Conservation (phyloP, 129 eudicot genomes). For the Saposhnikovia divaricata region DNA sequence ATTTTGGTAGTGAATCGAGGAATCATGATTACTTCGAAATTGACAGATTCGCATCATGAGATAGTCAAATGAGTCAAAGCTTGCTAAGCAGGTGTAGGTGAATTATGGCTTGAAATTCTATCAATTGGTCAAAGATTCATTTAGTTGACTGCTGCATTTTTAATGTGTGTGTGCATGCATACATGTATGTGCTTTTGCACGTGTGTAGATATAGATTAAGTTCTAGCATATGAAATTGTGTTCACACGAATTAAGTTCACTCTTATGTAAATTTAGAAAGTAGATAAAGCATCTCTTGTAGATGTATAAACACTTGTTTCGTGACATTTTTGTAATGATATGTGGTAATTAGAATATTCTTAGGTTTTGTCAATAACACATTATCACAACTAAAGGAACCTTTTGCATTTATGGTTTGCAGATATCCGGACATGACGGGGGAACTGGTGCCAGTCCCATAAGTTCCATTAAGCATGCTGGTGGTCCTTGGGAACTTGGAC, state of each 20-base stretch:
- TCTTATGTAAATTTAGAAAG: background rate
- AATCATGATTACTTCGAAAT: background rate
- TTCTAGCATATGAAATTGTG: background rate
- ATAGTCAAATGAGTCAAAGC: background rate
- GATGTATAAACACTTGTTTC: background rate
- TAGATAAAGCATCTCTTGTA: background rate
- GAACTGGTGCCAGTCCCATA: slow-evolving; percentile 99
- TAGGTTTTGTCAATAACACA: background rate
- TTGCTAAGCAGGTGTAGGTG: background rate
- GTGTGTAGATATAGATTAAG: background rate
- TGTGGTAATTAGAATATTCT: background rate
- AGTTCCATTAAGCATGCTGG: slow-evolving; percentile 99
- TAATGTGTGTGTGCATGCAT: background rate
- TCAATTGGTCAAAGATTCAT: background rate
- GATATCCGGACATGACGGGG: slow-evolving; percentile 99
- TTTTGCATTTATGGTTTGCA: slow-evolving; percentile 22
- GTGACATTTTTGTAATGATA: background rate
- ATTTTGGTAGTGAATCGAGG: background rate
- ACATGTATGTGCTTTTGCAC: background rate
- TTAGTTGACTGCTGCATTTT: background rate
- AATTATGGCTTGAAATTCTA: background rate
- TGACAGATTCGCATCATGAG: background rate
- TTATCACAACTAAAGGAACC: background rate
- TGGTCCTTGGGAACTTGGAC: slow-evolving; percentile 99
- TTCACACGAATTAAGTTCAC: background rate